These are phyloP conservation scores for Amyloporia xantha DNA, from an alignment of 768 basidiomycete species.

Conservation along the genomic window DNA sequence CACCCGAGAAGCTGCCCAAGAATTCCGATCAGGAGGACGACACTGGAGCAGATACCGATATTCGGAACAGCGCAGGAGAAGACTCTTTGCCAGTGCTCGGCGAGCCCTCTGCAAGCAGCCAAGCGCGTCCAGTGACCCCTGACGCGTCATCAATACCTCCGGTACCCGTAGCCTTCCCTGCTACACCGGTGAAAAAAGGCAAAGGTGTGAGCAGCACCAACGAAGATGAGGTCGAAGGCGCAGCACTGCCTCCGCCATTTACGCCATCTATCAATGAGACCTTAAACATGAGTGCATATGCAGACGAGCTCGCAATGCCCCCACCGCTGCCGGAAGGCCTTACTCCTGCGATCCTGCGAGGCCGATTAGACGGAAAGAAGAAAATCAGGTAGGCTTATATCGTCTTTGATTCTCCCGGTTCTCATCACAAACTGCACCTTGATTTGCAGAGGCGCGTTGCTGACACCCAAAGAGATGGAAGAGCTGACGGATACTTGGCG, in stretches of 20 bases:
- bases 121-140: slow-evolving; percentile 10
- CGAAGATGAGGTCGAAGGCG: neutral
- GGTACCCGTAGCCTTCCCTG: slow-evolving; percentile 11
- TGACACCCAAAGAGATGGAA: slow-evolving; percentile 81
- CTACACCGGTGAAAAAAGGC: slow-evolving; percentile 16
- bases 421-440: no score
- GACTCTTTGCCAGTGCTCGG: slow-evolving; percentile 6
- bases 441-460: slow-evolving; percentile 56
- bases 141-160: slow-evolving; percentile 18
- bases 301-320: slow-evolving; percentile 10
- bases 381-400: slow-evolving; percentile 72
- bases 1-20: slow-evolving; percentile 41
- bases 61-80: neutral
- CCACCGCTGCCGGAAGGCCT: slow-evolving; percentile 54
- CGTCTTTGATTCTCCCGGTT: no score
- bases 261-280: slow-evolving; percentile 64
- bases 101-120: neutral
- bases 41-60: neutral
- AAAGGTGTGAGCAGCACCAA: slow-evolving; percentile 2
- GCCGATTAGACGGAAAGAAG: slow-evolving; percentile 59
- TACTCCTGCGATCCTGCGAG: slow-evolving; percentile 48
- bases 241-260: slow-evolving; percentile 45
- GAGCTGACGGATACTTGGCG: slow-evolving; percentile 68
- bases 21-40: slow-evolving; percentile 10
- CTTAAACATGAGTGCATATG: slow-evolving; percentile 32